A percentile compares a stretch with the other conserved stretches of the same genome.
Conservation (phyloP, 805 yeast genomes). For the Candida ovalis region DNA sequence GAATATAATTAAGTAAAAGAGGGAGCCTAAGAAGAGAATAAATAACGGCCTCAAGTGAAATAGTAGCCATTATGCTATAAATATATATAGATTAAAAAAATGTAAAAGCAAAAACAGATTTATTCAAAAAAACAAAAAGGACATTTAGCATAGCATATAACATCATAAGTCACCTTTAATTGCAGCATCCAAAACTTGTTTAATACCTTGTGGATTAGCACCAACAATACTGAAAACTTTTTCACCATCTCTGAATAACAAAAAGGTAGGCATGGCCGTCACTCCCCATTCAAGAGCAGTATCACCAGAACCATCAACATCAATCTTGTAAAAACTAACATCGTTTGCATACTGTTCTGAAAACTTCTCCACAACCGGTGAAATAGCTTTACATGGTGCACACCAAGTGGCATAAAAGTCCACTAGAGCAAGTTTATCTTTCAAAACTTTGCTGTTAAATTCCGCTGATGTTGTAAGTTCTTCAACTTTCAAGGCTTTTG, state of each 20-base stretch:
- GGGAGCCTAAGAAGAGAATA: no score
- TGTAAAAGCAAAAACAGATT: no score
- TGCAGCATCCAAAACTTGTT: slow-evolving; percentile 28
- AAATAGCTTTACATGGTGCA: slow-evolving; percentile 73
- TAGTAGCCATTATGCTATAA: no score
- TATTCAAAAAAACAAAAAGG: no score
- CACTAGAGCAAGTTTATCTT: slow-evolving; percentile 45
- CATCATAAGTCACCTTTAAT: slow-evolving; percentile 12
- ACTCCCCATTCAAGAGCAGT: slow-evolving; percentile 59
- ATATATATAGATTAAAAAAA: no score
- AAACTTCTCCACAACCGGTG: slow-evolving; percentile 48
- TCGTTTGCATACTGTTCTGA: slow-evolving; percentile 39
- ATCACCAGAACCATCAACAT: slow-evolving; percentile 61
- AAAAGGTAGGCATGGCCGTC: slow-evolving; percentile 74
- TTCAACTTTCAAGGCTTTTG: slow-evolving; percentile 21
- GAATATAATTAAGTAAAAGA: no score
- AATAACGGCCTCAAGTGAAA: no score
- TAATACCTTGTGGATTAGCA: slow-evolving; percentile 46
- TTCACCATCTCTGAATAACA: slow-evolving; percentile 58
- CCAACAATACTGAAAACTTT: slow-evolving; percentile 59
- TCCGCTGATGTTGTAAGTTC: slow-evolving; percentile 33
- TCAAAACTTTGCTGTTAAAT: slow-evolving; percentile 33
- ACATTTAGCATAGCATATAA: neutral
- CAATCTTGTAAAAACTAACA: slow-evolving; percentile 64
- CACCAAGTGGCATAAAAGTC: slow-evolving; percentile 77